phyloP scores from a whole-genome alignment of 2,329 filamentous ascomycete species.

The Aureobasidium sp. region DNA sequence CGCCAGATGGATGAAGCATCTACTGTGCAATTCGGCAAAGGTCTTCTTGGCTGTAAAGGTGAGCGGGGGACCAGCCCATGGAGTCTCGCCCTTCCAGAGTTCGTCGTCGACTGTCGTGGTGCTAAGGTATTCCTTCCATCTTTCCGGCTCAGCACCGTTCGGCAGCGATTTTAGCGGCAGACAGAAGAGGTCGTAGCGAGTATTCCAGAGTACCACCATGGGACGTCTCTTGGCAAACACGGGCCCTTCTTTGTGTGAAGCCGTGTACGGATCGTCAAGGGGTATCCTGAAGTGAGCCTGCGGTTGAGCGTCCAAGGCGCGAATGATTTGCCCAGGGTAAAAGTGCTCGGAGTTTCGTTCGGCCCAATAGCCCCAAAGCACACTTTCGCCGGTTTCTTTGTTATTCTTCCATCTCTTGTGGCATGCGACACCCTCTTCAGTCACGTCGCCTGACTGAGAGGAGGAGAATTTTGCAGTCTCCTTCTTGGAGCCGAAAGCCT shows the following conservation, averaged over 20 bases:
- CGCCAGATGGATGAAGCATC: not conserved
- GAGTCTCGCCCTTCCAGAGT: not conserved
- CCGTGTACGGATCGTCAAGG: not conserved
- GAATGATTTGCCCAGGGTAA: not conserved
- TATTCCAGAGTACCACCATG: not conserved
- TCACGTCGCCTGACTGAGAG: no score
- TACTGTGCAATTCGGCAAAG: no score
- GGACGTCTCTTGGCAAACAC: not conserved
- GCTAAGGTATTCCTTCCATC: not conserved
- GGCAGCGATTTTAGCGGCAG: not conserved
- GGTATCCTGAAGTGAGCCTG: not conserved
- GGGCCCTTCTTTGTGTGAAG: not conserved
- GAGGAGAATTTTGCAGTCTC: not conserved
- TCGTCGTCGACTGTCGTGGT: not conserved
- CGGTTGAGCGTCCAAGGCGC: not conserved
- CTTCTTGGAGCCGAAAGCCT: not conserved
- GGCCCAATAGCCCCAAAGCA: not conserved
- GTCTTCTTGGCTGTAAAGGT: not conserved
- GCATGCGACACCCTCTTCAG: not conserved
- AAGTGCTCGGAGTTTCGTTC: not conserved
- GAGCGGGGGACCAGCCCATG: not conserved
- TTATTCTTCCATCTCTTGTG: not conserved
- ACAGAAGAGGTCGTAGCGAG: not conserved
- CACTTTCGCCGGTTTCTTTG: not conserved
- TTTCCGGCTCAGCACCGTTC: not conserved